Conservation (phyloP, 179 eudicot species). For the Patellifolia procumbens region DNA sequence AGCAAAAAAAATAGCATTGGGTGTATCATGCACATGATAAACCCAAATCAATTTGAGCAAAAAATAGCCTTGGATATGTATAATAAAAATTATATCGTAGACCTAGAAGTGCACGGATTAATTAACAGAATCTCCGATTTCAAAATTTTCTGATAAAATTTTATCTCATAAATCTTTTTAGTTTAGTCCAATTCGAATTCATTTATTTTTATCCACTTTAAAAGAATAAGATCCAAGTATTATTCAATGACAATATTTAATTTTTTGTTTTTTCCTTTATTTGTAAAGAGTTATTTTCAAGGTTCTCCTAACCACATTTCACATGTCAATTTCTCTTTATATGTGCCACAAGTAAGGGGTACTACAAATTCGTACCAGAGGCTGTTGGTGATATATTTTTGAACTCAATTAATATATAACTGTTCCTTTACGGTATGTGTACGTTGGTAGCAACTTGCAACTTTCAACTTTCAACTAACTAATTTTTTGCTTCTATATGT, state of each 20-base stretch:
- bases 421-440: conserved; percentile 34
- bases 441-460: conserved; percentile 21
- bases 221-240: neutral
- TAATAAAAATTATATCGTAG: too few relatives aligned
- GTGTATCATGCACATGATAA: too few relatives aligned
- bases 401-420: conserved; percentile 3
- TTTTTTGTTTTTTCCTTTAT: neutral
- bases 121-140: too few relatives aligned
- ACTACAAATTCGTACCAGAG: neutral
- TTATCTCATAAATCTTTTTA: too few relatives aligned
- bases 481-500: neutral
- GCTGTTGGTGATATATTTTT: conserved; percentile 10
- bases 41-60: too few relatives aligned
- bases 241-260: neutral
- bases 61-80: too few relatives aligned
- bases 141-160: too few relatives aligned
- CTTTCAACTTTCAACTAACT: conserved; percentile 16
- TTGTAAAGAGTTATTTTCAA: too few relatives aligned
- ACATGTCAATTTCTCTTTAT: conserved; percentile 18
- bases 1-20: too few relatives aligned
- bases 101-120: too few relatives aligned
- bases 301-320: conserved; percentile 10
- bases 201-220: too few relatives aligned
- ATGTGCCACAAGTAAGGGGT: conserved; percentile 12
- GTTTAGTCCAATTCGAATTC: too few relatives aligned